Evolutionary conservation across 805 yeast genomes (phyloP).

Genomic region (Hanseniaspora nectarophila): DNA sequence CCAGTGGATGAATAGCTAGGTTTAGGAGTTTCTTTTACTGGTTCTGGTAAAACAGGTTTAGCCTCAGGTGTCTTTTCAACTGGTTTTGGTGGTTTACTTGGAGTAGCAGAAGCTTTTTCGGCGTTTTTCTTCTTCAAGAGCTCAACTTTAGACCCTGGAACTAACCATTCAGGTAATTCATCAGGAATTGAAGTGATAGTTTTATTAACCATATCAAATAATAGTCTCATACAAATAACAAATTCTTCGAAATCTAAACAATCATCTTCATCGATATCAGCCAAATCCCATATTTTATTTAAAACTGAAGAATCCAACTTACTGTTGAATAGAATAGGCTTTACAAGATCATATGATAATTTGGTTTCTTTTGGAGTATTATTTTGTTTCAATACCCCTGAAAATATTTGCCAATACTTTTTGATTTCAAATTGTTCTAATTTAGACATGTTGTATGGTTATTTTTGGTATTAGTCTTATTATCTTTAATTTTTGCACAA

Average conservation of each 20-base stretch:
- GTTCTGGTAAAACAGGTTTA: neutral
- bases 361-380: conserved; percentile 61
- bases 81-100: conserved; percentile 36
- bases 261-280: conserved; percentile 90
- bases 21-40: neutral
- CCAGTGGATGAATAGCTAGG: neutral
- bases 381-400: conserved; percentile 41
- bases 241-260: conserved; percentile 91
- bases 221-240: conserved; percentile 91
- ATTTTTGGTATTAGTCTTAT: too few relatives aligned
- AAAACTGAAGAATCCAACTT: conserved; percentile 67
- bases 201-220: conserved; percentile 82
- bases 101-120: too few relatives aligned
- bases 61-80: neutral
- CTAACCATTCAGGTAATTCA: conserved; percentile 77
- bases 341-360: conserved; percentile 72
- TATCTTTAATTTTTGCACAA: too few relatives aligned
- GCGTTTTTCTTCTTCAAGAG: conserved; percentile 55
- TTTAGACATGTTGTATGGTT: conserved; percentile 38
- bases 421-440: conserved; percentile 91
- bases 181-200: conserved; percentile 49
- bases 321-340: conserved; percentile 79
- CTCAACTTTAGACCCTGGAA: conserved; percentile 81
- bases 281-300: conserved; percentile 76
- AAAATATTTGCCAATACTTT: conserved; percentile 95